phyloP scores from a whole-genome alignment of 2,329 filamentous ascomycete species.

The Bipolaris oryzae region DNA sequence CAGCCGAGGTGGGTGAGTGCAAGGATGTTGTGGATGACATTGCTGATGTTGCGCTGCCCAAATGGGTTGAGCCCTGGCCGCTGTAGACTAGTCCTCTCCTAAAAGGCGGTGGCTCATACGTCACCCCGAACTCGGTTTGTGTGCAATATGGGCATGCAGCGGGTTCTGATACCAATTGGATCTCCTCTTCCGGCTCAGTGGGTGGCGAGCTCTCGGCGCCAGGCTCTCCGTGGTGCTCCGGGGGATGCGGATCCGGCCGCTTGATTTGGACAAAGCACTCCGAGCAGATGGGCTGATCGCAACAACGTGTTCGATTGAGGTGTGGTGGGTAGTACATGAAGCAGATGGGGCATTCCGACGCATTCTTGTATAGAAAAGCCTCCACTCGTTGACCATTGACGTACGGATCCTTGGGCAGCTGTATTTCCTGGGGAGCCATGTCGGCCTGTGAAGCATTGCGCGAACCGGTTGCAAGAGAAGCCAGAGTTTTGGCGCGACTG shows the following conservation, averaged over 20 bases:
- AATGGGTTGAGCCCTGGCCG: conserved; percentile 57
- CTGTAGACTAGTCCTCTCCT: conserved; percentile 79
- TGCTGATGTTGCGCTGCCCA: conserved; percentile 66
- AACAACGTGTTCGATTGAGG: conserved; percentile 91
- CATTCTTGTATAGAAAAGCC: conserved; percentile 90
- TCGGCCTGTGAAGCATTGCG: conserved; percentile 76
- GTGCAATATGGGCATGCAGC: conserved; percentile 95
- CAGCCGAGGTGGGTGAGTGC: conserved; percentile 59
- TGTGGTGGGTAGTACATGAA: conserved; percentile 95
- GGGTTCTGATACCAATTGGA: conserved; percentile 83
- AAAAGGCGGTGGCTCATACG: conserved; percentile 88
- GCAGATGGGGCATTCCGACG: conserved; percentile 91
- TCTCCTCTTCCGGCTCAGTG: conserved; percentile 58
- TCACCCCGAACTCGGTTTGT: conserved; percentile 94
- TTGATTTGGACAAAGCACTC: conserved; percentile 99
- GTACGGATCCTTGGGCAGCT: conserved; percentile 79
- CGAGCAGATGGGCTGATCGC: conserved; percentile 94
- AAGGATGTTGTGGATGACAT: conserved; percentile 88
- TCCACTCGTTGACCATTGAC: conserved; percentile 95
- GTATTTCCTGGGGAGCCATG: conserved; percentile 75
- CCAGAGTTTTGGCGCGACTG: conserved; percentile 85
- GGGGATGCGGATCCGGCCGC: conserved; percentile 85
- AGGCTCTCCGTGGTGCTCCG: conserved; percentile 68
- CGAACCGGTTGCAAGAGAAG: conserved; percentile 77
- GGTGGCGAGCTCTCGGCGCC: conserved; percentile 42